Conservation (phyloP, 2,329 filamentous ascomycete species). For the Fusarium redolens region DNA sequence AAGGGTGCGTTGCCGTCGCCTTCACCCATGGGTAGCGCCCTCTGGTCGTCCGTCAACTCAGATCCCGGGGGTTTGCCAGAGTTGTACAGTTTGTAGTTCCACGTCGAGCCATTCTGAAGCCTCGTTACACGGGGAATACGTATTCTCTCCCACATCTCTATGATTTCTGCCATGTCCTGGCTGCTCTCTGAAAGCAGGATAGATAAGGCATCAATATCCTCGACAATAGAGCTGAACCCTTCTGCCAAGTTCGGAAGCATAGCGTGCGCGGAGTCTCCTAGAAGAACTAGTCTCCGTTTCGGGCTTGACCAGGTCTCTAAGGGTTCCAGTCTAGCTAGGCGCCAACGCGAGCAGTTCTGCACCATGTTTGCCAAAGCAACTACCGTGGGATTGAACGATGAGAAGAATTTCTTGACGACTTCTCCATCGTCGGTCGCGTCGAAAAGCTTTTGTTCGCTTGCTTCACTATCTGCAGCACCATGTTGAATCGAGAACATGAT, state of each 20-base stretch:
- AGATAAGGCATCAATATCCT: neutral
- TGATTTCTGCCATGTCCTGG: rapidly evolving
- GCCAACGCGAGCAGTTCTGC: conserved; percentile 1
- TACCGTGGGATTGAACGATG: neutral
- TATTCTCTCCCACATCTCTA: neutral
- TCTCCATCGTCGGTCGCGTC: neutral
- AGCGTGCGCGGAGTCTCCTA: neutral
- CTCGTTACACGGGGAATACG: neutral
- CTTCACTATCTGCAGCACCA: neutral
- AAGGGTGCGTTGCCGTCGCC: neutral
- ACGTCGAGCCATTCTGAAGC: neutral
- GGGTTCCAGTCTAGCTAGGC: neutral
- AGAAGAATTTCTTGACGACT: neutral
- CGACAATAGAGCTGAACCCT: conserved; percentile 2
- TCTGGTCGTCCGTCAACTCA: neutral
- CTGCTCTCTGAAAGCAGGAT: neutral
- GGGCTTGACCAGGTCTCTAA: conserved; percentile 6
- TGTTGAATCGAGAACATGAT: conserved; percentile 18
- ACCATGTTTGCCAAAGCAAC: conserved; percentile 2
- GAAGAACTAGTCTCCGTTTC: neutral
- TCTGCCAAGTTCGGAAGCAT: neutral
- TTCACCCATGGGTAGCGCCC: neutral
- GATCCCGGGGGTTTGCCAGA: neutral
- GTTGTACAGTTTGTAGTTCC: neutral
- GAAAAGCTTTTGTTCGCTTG: neutral